Evolutionary conservation across 345 rosid species (phyloP).

Genomic region (Geranium rotundifolium): DNA sequence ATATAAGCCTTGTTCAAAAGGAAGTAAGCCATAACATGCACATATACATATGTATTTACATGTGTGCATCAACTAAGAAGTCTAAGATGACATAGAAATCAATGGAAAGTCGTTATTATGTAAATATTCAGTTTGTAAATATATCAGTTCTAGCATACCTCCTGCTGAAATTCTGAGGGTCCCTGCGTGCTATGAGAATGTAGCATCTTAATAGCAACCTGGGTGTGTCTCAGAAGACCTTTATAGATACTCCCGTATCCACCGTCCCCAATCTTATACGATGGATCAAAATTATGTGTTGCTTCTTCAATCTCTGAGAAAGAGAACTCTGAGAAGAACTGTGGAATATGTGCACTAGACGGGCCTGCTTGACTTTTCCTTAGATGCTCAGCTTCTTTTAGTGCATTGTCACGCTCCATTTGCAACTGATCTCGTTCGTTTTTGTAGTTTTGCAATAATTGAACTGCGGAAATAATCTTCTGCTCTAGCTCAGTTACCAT

Average conservation of each 20-base stretch:
- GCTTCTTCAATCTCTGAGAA: conserved; percentile 27
- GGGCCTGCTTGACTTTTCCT: conserved; percentile 12
- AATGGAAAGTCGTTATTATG: neutral
- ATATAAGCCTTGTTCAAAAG: too few relatives aligned
- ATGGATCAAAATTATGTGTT: conserved; percentile 18
- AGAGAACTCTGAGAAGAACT: conserved; percentile 16
- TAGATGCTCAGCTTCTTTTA: conserved; percentile 23
- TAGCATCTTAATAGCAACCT: conserved; percentile 32
- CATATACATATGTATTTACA: too few relatives aligned
- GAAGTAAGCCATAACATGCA: too few relatives aligned
- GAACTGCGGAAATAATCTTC: conserved; percentile 6
- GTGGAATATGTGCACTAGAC: conserved; percentile 12
- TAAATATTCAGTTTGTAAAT: neutral
- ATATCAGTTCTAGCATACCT: conserved; percentile 35
- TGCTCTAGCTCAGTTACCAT: conserved; percentile 10
- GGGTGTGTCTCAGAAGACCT: conserved; percentile 27
- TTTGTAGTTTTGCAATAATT: conserved; percentile 14
- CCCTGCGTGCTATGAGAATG: conserved; percentile 68
- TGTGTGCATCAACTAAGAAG: too few relatives aligned
- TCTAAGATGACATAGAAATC: neutral
- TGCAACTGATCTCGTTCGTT: conserved; percentile 23
- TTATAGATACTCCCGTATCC: conserved; percentile 20
- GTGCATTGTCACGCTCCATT: conserved; percentile 21
- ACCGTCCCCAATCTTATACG: conserved; percentile 21
- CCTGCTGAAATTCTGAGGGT: conserved; percentile 74